Base-by-base conservation (phyloP, 768 basidiomycete species). In the Hypholoma sublateritium region DNA sequence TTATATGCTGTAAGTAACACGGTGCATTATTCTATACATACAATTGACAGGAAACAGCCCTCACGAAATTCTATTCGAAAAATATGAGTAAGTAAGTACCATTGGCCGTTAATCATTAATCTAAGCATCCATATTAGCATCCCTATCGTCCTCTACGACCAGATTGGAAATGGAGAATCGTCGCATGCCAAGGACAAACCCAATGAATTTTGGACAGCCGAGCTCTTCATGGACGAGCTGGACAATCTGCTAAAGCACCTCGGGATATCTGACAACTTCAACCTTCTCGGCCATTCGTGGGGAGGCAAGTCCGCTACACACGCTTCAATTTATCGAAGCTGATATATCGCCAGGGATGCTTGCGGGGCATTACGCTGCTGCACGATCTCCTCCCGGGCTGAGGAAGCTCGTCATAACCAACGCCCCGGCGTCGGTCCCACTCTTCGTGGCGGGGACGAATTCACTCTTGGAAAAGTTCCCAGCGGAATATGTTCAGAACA, bases 211-310 rank as follows among this genome's bases (percentile, higher is more conserved):
- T 83, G 81, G 80, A 77, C 73, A 3, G 61, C 76, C 19, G 74
- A 79, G 6, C 74, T 86, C 3, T 85, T 82, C 69, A 64, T 81
- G 52, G 77, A 77, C 41, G 80, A 86, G 69, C 77, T 86, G 34
- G 72, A 74, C 24, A 83, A 82, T 51, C 59, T 86, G 8, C 51
- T 85, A 21, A 44, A 60, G 4, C 60, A 78, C 19, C 69, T 86
- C 17, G 72, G 68, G 0, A 74, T 84, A 56, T 42, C 64, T 8
- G 61, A 66, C 5, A 59, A 64, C n/a, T 85, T 76, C 63, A 72
- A 77, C 59, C 62, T 85, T 1, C 59, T 77, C 1, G 85, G 85
- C 0, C 84, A 85, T 47, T 83, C 80, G 4, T 84, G 83, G 83
- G 85, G 84, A 12, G 82, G 78, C 12, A 43, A 14, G 13, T 19